Conservation (phyloP, 2,329 filamentous ascomycete species). For the Colletotrichum somersetense region DNA sequence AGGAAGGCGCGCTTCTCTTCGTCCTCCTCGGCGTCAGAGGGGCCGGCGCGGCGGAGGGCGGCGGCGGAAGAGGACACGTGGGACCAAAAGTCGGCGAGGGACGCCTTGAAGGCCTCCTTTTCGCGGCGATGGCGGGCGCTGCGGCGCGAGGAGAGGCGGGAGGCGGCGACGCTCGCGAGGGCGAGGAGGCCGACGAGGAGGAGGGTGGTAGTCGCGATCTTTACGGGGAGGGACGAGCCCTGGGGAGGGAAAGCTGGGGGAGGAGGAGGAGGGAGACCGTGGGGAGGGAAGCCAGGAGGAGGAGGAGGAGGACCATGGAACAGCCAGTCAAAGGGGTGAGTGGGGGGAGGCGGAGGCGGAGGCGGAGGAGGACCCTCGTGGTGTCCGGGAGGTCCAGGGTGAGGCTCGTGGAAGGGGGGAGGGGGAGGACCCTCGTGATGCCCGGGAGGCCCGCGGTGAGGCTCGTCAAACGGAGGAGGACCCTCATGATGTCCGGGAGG, state of each 20-base stretch:
- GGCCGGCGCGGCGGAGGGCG: no score
- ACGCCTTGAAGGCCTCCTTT: constrained; percentile 42
- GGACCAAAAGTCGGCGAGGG: constrained; percentile 46
- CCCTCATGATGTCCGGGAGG: constrained; percentile 43
- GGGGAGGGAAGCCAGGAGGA: constrained; percentile 11
- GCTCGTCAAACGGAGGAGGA: neutral
- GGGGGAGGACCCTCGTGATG: constrained; percentile 37
- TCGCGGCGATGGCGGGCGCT: constrained; percentile 42
- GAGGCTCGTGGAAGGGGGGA: constrained; percentile 29
- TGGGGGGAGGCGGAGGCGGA: neutral
- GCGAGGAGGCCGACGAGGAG: constrained; percentile 45
- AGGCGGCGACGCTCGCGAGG: constrained; percentile 45
- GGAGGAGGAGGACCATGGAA: neutral
- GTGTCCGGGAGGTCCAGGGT: constrained; percentile 43
- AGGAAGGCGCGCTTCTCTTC: constrained; percentile 56
- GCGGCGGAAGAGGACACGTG: constrained; percentile 49
- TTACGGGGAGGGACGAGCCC: constrained; percentile 45
- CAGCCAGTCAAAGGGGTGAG: constrained; percentile 34
- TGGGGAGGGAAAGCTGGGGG: constrained; percentile 22
- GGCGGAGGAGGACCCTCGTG: constrained; percentile 24
- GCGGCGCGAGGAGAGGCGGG: constrained; percentile 30
- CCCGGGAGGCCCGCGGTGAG: no score
- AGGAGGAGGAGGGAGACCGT: constrained; percentile 13
- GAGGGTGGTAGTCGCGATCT: constrained; percentile 44
- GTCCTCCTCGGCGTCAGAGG: constrained; percentile 47